These are phyloP conservation scores for Rhodotorula sp. DNA, from an alignment of 1,284 basidiomycete genomes.

Conservation along the genomic window DNA sequence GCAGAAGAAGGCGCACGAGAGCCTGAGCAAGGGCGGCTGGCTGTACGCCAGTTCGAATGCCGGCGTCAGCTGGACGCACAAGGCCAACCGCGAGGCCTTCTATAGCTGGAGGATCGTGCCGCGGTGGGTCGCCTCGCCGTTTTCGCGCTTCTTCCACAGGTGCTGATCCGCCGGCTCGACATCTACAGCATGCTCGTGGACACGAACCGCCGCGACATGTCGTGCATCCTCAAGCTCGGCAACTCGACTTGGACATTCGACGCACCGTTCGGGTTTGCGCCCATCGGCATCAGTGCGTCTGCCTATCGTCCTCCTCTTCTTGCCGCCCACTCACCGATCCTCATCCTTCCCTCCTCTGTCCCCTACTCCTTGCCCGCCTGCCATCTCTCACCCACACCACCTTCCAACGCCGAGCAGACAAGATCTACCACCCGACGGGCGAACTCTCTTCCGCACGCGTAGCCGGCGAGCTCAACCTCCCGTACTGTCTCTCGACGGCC, in stretches of 20 bases:
- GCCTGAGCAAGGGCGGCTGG: conserved; percentile 15
- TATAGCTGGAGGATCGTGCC: conserved; percentile 58
- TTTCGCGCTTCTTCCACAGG: background rate
- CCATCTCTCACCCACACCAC: no score
- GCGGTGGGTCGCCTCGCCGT: conserved; percentile 37
- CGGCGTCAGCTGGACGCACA: conserved; percentile 61
- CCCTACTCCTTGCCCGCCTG: no score
- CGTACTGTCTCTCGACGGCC: conserved; percentile 72
- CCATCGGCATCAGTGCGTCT: conserved; percentile 63
- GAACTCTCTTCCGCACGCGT: conserved; percentile 70
- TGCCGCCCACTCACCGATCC: no score
- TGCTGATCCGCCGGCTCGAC: background rate
- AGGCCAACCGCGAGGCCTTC: conserved; percentile 52
- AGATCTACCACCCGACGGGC: conserved; percentile 65
- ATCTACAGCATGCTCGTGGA: conserved; percentile 66
- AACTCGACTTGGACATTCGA: conserved; percentile 50
- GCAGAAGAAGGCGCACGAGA: conserved; percentile 7
- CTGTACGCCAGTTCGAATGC: conserved; percentile 51
- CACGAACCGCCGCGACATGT: conserved; percentile 63
- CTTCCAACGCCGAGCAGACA: no score
- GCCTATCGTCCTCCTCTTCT: background rate
- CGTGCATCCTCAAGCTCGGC: conserved; percentile 47
- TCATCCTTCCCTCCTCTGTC: no score
- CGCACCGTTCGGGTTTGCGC: conserved; percentile 68
- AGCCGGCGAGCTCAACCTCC: conserved; percentile 64